Evolutionary conservation across 192 early-diverging fungal genomes (phyloP).

Genomic region (Rhizophagus clarus): DNA sequence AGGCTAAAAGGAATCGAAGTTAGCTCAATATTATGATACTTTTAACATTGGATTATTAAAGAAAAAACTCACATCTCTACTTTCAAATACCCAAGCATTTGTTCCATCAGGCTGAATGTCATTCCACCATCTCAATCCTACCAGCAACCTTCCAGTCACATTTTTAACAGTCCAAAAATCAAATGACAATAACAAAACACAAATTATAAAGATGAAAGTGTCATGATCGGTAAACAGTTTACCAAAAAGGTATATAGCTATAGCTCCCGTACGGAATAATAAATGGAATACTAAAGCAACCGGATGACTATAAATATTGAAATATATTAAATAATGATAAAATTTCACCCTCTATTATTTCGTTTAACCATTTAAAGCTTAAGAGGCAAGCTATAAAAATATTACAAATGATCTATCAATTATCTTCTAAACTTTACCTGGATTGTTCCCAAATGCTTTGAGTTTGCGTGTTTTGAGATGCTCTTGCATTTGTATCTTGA

Average conservation of each 20-base stretch:
- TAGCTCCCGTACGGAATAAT: slow-evolving; percentile 80
- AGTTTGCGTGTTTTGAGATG: background rate
- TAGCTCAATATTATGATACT: background rate
- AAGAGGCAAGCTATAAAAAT: background rate
- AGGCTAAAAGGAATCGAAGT: slow-evolving; percentile 42
- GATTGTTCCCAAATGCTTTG: slow-evolving; percentile 1
- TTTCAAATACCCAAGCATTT: slow-evolving; percentile 96
- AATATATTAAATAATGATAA: no score
- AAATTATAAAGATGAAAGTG: slow-evolving; percentile 89
- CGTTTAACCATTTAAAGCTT: no score
- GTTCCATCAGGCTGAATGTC: slow-evolving; percentile 95
- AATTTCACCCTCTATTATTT: no score
- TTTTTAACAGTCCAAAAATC: slow-evolving; percentile 99
- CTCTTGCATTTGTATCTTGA: slow-evolving; percentile 25
- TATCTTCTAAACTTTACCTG: background rate
- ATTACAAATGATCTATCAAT: background rate
- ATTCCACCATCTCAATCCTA: slow-evolving; percentile 99
- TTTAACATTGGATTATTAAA: background rate
- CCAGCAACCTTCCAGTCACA: slow-evolving; percentile 92
- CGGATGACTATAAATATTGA: slow-evolving; percentile 70
- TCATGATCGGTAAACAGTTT: slow-evolving; percentile 83
- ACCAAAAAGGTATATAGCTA: slow-evolving; percentile 85
- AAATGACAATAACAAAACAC: slow-evolving; percentile 88
- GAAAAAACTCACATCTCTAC: slow-evolving; percentile 67
- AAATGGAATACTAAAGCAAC: slow-evolving; percentile 88